Conservation (phyloP, 2,329 filamentous ascomycete species). For the Blastomyces gilchristii region DNA sequence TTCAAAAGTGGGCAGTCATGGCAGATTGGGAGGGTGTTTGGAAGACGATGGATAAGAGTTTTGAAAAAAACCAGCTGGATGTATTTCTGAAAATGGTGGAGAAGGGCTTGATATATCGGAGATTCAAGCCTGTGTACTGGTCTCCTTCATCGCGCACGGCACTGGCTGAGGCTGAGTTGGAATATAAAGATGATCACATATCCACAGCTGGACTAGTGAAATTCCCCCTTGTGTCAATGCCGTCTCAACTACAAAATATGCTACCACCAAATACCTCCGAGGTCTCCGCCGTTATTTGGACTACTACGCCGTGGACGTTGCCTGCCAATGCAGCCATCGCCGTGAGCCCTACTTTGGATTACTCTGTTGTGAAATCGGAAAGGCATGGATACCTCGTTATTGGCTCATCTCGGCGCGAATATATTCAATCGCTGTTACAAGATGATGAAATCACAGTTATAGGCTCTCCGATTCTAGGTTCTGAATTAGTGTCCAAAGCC, state of each 20-base stretch:
- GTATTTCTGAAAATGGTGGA: conserved; percentile 54
- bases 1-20: conserved; percentile 53
- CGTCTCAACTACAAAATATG: conserved; percentile 35
- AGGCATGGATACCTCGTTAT: conserved; percentile 56
- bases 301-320: conserved; percentile 94
- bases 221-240: conserved; percentile 53
- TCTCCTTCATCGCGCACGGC: conserved; percentile 55
- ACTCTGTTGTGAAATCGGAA: conserved; percentile 54
- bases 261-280: conserved; percentile 36
- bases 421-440: conserved; percentile 42
- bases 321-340: conserved; percentile 88
- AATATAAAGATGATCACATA: conserved; percentile 53
- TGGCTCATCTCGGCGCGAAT: conserved; percentile 58
- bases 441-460: conserved; percentile 45
- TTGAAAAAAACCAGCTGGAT: conserved; percentile 50
- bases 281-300: conserved; percentile 87
- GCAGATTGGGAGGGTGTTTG: conserved; percentile 54
- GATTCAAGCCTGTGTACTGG: conserved; percentile 56
- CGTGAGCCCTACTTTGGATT: conserved; percentile 63
- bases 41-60: conserved; percentile 52
- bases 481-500: conserved; percentile 50
- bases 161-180: conserved; percentile 54
- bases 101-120: conserved; percentile 51
- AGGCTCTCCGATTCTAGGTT: conserved; percentile 50
- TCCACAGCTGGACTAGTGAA: conserved; percentile 57